phyloP scores from a whole-genome alignment of 2,329 filamentous ascomycete genomes.

The Botrytis pseudocinerea region DNA sequence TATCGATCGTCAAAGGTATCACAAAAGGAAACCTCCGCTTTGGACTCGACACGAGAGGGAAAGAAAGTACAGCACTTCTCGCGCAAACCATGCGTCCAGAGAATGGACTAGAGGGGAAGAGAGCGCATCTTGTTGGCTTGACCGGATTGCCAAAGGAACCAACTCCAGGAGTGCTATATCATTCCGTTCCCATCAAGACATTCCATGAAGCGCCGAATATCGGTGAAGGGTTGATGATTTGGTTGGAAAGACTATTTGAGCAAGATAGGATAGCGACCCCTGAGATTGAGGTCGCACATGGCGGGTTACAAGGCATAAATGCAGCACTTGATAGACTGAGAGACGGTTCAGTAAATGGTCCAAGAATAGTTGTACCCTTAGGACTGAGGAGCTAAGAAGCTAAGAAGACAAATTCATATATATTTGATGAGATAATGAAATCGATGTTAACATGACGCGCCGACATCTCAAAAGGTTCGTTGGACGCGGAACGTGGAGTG shows the following conservation, averaged over 20 bases:
- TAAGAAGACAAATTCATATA: not conserved
- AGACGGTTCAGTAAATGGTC: constrained; percentile 65
- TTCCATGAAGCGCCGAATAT: constrained; percentile 68
- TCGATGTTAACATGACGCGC: not conserved
- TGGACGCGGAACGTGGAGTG: not conserved
- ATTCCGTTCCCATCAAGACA: constrained; percentile 67
- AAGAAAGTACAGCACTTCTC: constrained; percentile 61
- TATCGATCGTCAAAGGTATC: constrained; percentile 62
- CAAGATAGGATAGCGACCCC: constrained; percentile 56
- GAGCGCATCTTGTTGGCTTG: constrained; percentile 64
- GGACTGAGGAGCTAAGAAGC: not conserved
- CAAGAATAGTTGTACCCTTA: constrained; percentile 61
- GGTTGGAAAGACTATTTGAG: constrained; percentile 67
- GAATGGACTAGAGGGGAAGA: constrained; percentile 26
- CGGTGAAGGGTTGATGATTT: constrained; percentile 62
- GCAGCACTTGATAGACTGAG: constrained; percentile 65
- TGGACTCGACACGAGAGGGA: constrained; percentile 67
- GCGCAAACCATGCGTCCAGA: constrained; percentile 32
- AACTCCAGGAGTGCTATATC: constrained; percentile 33
- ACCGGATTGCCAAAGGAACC: constrained; percentile 62
- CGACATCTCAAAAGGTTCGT: not conserved
- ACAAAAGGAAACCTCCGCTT: constrained; percentile 62
- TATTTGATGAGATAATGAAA: not conserved
- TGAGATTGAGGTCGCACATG: constrained; percentile 63
- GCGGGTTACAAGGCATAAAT: constrained; percentile 68